Evolutionary conservation across 805 yeast species (phyloP).

Genomic region (Wickerhamiella alocasiicola): DNA sequence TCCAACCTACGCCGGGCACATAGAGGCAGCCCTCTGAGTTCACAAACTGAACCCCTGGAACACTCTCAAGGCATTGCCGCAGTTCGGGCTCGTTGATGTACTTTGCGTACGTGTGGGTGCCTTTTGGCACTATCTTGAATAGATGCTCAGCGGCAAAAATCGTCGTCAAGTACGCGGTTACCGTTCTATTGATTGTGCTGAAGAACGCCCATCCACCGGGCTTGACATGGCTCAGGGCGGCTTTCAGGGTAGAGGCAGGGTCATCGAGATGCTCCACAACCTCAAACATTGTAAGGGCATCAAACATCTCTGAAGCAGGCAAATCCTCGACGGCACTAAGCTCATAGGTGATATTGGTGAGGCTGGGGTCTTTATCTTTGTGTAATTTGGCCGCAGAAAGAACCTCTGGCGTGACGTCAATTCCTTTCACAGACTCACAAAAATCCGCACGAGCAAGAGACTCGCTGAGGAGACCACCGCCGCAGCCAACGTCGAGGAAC

Average conservation of each 20-base stretch:
- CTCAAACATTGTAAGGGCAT: slow-evolving; percentile 83
- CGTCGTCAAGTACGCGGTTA: slow-evolving; percentile 81
- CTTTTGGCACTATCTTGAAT: slow-evolving; percentile 71
- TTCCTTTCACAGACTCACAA: slow-evolving; percentile 56
- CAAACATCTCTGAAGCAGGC: slow-evolving; percentile 37
- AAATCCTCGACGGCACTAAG: slow-evolving; percentile 52
- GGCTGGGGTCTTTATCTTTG: slow-evolving; percentile 48
- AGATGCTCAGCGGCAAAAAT: slow-evolving; percentile 80
- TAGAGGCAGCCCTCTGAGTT: slow-evolving; percentile 69
- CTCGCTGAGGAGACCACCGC: slow-evolving; percentile 92
- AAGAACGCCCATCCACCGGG: slow-evolving; percentile 77
- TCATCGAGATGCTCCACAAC: slow-evolving; percentile 87
- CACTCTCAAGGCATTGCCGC: slow-evolving; percentile 45
- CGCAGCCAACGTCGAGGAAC: slow-evolving; percentile 89
- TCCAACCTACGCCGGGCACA: slow-evolving; percentile 80
- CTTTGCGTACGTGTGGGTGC: slow-evolving; percentile 81
- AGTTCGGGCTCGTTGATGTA: slow-evolving; percentile 72
- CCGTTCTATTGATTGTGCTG: slow-evolving; percentile 86
- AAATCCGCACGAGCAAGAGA: slow-evolving; percentile 62
- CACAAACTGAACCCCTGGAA: slow-evolving; percentile 44
- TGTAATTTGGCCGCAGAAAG: slow-evolving; percentile 68
- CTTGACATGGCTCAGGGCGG: slow-evolving; percentile 54
- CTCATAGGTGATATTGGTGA: slow-evolving; percentile 49
- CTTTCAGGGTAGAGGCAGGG: slow-evolving; percentile 61
- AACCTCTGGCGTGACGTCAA: slow-evolving; percentile 78